Evolutionary conservation across 768 basidiomycete genomes (phyloP).

Genomic region (Russula compacta): DNA sequence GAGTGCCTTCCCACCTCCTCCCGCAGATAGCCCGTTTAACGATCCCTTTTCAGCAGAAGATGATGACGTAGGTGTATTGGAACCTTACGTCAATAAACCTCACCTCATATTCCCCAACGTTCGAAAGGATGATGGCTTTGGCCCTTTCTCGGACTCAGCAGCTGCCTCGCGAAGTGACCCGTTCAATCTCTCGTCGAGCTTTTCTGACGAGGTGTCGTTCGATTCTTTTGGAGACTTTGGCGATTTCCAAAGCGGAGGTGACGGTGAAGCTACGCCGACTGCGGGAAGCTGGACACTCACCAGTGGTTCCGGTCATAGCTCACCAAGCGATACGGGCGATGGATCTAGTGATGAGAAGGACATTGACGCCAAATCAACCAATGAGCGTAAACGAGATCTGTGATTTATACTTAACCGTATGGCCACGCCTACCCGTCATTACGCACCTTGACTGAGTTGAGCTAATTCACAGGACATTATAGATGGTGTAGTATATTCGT

Average conservation of each 20-base stretch:
- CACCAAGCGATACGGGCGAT: conserved; percentile 10
- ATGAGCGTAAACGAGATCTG: conserved; percentile 4
- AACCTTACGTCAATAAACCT: neutral
- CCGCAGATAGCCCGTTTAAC: conserved; percentile 21
- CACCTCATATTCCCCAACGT: conserved; percentile 2
- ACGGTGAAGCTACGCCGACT: conserved; percentile 50
- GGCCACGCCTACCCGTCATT: neutral
- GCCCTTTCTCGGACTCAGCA: conserved; percentile 68
- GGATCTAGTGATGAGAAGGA: conserved; percentile 17
- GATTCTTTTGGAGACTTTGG: conserved; percentile 60
- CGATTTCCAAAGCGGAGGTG: conserved; percentile 56
- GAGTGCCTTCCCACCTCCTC: conserved; percentile 7
- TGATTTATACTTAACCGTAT: conserved; percentile 19
- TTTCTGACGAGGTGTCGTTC: conserved; percentile 61
- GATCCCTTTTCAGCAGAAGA: conserved; percentile 37
- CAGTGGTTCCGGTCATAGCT: conserved; percentile 27
- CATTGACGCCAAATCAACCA: neutral
- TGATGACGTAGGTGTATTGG: conserved; percentile 40
- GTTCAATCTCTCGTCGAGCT: conserved; percentile 41
- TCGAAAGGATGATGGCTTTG: conserved; percentile 54
- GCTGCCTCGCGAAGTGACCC: conserved; percentile 40
- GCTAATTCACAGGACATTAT: neutral
- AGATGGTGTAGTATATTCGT: neutral
- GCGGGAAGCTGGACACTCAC: conserved; percentile 64
- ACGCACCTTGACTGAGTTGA: neutral